Percentiles rank a stretch among this genome's conserved stretches.
Conservation (phyloP, 306 rosid species). For the Clitoria ternatea region DNA sequence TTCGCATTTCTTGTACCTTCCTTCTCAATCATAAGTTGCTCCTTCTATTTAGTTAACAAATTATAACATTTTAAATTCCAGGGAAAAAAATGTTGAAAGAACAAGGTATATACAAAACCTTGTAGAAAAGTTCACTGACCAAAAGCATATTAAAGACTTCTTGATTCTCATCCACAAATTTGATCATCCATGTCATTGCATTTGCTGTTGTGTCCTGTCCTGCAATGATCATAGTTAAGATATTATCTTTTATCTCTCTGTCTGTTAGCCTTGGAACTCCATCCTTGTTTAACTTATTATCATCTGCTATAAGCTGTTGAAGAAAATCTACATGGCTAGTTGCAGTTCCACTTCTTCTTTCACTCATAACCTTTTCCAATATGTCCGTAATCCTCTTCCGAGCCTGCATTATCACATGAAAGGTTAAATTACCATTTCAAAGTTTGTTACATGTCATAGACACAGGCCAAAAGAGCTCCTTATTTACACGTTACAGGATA, state of each 20-base stretch:
- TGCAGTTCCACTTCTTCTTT: constrained; percentile 46
- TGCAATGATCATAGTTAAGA: constrained; percentile 79
- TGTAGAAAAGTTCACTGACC: constrained; percentile 34
- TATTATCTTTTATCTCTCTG: constrained; percentile 72
- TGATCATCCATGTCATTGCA: constrained; percentile 90
- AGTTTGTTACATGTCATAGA: not conserved
- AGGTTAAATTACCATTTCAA: not conserved
- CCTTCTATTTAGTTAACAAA: constrained; percentile 47
- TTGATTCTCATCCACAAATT: constrained; percentile 70
- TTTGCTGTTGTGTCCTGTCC: constrained; percentile 86
- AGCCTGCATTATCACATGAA: constrained; percentile 44
- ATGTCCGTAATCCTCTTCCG: constrained; percentile 57
- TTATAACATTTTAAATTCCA: not conserved
- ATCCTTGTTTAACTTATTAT: constrained; percentile 20
- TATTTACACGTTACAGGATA: too few species aligned
- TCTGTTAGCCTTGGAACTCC: constrained; percentile 39
- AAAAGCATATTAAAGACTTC: constrained; percentile 46
- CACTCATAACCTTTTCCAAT: constrained; percentile 47
- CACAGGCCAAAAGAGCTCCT: too few species aligned
- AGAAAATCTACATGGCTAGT: constrained; percentile 50
- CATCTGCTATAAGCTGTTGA: constrained; percentile 38
- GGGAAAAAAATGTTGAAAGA: not conserved
- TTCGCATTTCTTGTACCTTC: constrained; percentile 5
- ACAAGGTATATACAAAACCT: not conserved
- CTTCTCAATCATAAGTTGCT: constrained; percentile 47